Conservation (phyloP, 768 basidiomycete genomes). For the Hirschioporus abietinus region DNA sequence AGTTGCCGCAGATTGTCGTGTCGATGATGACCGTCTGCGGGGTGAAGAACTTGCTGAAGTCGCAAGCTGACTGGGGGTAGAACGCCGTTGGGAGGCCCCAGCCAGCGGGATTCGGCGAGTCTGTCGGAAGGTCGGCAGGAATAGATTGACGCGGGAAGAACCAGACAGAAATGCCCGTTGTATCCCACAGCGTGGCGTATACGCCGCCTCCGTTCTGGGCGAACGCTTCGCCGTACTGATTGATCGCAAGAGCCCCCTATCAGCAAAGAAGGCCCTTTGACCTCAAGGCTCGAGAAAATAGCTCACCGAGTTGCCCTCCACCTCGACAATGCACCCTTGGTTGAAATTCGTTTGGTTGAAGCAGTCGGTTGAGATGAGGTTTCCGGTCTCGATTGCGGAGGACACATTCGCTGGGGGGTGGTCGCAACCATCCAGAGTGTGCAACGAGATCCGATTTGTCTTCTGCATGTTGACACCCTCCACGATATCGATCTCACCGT, state of each 20-base stretch:
- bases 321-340: slow-evolving; percentile 21
- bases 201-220: slow-evolving; percentile 31
- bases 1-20: slow-evolving; percentile 20
- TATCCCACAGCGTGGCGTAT: slow-evolving; percentile 12
- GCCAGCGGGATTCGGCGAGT: slow-evolving; percentile 7
- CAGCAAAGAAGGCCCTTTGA: neutral
- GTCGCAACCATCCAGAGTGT: slow-evolving; percentile 28
- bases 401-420: slow-evolving; percentile 2
- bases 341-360: slow-evolving; percentile 8
- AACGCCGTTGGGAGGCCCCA: slow-evolving; percentile 25
- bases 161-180: slow-evolving; percentile 22
- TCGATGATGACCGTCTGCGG: slow-evolving; percentile 26
- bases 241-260: slow-evolving; percentile 15
- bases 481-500: slow-evolving; percentile 67
- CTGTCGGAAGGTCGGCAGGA: slow-evolving; percentile 1
- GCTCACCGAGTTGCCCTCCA: neutral
- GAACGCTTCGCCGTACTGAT: slow-evolving; percentile 28
- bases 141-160: slow-evolving; percentile 25
- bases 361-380: slow-evolving; percentile 8
- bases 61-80: slow-evolving; percentile 22
- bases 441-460: slow-evolving; percentile 62
- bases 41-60: slow-evolving; percentile 24
- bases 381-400: neutral
- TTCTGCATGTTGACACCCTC: slow-evolving; percentile 63
- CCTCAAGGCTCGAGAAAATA: neutral